phyloP scores from a whole-genome alignment of 768 basidiomycete species.

The Suillus alpinus region DNA sequence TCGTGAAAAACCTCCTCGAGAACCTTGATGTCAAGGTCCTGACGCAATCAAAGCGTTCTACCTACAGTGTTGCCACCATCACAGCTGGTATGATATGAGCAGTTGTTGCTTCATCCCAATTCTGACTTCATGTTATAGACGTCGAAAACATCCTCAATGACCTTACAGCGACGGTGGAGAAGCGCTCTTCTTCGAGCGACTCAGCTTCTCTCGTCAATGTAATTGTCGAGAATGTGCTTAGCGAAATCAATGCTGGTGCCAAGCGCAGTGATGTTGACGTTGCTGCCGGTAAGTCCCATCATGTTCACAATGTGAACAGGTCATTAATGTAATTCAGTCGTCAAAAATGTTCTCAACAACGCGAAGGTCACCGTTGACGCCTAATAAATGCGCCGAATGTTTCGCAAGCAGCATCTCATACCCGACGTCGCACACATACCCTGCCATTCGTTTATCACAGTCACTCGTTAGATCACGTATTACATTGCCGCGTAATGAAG shows the following conservation, averaged over 20 bases:
- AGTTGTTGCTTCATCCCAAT: background rate
- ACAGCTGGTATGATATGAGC: background rate
- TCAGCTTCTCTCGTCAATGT: background rate
- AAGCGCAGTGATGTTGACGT: background rate
- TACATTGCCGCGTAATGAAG: background rate
- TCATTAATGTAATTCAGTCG: background rate
- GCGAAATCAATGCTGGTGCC: accelerated
- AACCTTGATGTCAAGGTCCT: background rate
- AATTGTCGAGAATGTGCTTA: background rate
- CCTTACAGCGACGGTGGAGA: accelerated
- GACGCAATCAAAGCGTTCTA: background rate
- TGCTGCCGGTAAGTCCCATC: background rate
- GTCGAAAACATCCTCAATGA: background rate
- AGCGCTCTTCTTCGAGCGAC: background rate
- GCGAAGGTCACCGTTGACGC: background rate
- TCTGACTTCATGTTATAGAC: background rate
- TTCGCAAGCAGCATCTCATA: background rate
- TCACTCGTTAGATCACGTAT: background rate
- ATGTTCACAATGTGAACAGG: too few species aligned
- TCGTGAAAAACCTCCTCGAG: background rate
- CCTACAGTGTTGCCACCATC: background rate
- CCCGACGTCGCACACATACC: background rate
- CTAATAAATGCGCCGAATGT: background rate
- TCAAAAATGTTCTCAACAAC: background rate
- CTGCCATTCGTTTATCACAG: background rate